A percentile compares a stretch with the other conserved stretches of the same genome.
phyloP scores from a whole-genome alignment of 1,284 basidiomycete genomes.

The Agaricales sp. region DNA sequence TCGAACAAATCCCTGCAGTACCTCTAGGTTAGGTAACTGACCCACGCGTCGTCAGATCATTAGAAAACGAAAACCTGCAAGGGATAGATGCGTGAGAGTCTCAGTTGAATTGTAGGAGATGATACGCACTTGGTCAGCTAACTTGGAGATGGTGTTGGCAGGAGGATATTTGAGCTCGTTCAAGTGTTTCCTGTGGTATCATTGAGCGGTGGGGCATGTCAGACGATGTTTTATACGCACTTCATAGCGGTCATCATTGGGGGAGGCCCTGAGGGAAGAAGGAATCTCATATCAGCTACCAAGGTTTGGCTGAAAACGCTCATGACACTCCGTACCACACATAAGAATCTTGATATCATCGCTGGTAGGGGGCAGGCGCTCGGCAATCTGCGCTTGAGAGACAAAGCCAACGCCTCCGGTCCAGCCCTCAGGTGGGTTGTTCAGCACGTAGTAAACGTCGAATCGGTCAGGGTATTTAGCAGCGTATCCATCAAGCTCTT shows the following conservation, averaged over 20 bases:
- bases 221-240: slow-evolving; percentile 32
- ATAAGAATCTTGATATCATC: slow-evolving; percentile 75
- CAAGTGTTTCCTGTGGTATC: slow-evolving; percentile 66
- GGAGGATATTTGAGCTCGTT: slow-evolving; percentile 81
- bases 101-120: slow-evolving; percentile 1
- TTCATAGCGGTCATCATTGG: slow-evolving; percentile 98
- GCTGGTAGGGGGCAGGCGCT: slow-evolving; percentile 54
- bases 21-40: too few relatives aligned
- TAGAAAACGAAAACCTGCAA: slow-evolving; percentile 58
- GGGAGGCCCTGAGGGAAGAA: slow-evolving; percentile 57
- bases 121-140: slow-evolving; percentile 71
- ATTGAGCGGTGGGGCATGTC: slow-evolving; percentile 6
- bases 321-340: slow-evolving; percentile 51
- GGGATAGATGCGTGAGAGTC: slow-evolving; percentile 2
- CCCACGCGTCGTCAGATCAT: slow-evolving; percentile 8
- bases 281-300: slow-evolving; percentile 5
- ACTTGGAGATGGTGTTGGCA: slow-evolving; percentile 87
- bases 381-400: slow-evolving; percentile 85
- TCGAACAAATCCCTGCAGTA: not conserved
- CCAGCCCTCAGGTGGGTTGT: slow-evolving; percentile 87
- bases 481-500: slow-evolving; percentile 78
- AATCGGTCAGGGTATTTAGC: slow-evolving; percentile 62
- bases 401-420: slow-evolving; percentile 87
- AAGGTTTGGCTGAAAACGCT: not conserved
- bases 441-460: slow-evolving; percentile 85